Evolutionary conservation across 2,329 filamentous ascomycete genomes (phyloP).

Genomic region (Davidsoniella eucalypti): DNA sequence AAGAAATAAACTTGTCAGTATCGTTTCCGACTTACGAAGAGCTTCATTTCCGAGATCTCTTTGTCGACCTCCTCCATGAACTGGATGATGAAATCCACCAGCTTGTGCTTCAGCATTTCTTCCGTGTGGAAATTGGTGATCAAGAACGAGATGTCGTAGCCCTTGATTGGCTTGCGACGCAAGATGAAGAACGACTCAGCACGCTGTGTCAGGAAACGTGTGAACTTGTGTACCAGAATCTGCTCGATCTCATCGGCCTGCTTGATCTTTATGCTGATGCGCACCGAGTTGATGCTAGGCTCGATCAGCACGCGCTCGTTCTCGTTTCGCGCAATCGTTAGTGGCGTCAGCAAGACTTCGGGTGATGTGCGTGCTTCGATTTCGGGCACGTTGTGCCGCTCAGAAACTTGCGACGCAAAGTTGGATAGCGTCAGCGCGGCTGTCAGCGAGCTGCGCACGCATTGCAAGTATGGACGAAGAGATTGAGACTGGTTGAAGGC

Average conservation of each 20-base stretch:
- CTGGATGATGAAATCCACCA: conserved; percentile 97
- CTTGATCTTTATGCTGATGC: conserved; percentile 97
- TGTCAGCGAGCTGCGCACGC: conserved; percentile 84
- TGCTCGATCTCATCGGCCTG: conserved; percentile 98
- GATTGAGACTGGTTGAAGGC: conserved; percentile 61
- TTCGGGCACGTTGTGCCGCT: conserved; percentile 95
- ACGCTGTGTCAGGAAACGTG: conserved; percentile 84
- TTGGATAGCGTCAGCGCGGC: conserved; percentile 79
- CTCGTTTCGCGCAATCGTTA: conserved; percentile 86
- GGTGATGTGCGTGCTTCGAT: conserved; percentile 87
- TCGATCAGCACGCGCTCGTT: conserved; percentile 94
- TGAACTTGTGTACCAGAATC: conserved; percentile 97
- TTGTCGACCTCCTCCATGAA: conserved; percentile 99
- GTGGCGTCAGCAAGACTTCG: conserved; percentile 80
- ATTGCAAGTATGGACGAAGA: conserved; percentile 87
- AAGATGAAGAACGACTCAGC: conserved; percentile 96
- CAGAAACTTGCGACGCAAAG: conserved; percentile 92
- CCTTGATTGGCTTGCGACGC: conserved; percentile 85
- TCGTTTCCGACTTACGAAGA: conserved; percentile 55
- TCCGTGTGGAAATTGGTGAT: conserved; percentile 99
- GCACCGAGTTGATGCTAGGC: conserved; percentile 90
- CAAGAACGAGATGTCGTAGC: conserved; percentile 96
- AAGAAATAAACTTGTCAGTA: background rate
- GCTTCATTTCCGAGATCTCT: conserved; percentile 99
- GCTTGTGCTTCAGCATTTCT: conserved; percentile 96